These are phyloP conservation scores for Leptomonas pyrrhocoris DNA, from an alignment of 208 protist genomes.

Conservation along the genomic window DNA sequence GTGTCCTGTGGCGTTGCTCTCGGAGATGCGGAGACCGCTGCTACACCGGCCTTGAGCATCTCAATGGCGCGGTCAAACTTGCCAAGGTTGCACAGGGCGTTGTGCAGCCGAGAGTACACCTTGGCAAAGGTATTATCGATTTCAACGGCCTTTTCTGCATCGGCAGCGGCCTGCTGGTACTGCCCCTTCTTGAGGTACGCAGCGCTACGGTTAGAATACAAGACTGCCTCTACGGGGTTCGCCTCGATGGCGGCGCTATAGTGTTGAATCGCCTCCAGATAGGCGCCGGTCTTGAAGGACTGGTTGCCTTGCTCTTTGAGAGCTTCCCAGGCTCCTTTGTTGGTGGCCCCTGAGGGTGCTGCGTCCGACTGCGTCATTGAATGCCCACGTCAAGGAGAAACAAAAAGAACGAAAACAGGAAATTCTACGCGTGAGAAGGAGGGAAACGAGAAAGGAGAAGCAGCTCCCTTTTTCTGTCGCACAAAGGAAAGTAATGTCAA, in stretches of 20 bases:
- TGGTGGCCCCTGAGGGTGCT: constrained; percentile 7
- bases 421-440: not conserved
- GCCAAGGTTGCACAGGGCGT: constrained; percentile 75
- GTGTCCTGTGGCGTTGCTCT: constrained; percentile 44
- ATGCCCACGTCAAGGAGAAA: too few relatives aligned
- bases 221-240: constrained; percentile 63
- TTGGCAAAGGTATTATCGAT: constrained; percentile 82
- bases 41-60: constrained; percentile 32
- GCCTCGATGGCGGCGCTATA: constrained; percentile 89
- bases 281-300: constrained; percentile 82
- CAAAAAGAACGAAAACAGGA: not conserved
- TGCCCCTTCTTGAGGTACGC: constrained; percentile 73
- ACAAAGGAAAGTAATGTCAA: too few relatives aligned
- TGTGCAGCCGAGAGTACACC: constrained; percentile 89
- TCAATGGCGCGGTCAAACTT: constrained; percentile 61
- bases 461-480: too few relatives aligned
- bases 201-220: constrained; percentile 94
- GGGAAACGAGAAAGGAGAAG: too few relatives aligned
- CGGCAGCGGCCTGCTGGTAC: constrained; percentile 51
- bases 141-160: constrained; percentile 76
- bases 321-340: constrained; percentile 43
- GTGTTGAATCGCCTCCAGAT: constrained; percentile 72
- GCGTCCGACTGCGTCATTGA: constrained; percentile 29
- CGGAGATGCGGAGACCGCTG: constrained; percentile 20
- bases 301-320: constrained; percentile 91